These are phyloP conservation scores for Rhizopogon vesiculosus DNA, from an alignment of 768 basidiomycete genomes.

Conservation along the genomic window DNA sequence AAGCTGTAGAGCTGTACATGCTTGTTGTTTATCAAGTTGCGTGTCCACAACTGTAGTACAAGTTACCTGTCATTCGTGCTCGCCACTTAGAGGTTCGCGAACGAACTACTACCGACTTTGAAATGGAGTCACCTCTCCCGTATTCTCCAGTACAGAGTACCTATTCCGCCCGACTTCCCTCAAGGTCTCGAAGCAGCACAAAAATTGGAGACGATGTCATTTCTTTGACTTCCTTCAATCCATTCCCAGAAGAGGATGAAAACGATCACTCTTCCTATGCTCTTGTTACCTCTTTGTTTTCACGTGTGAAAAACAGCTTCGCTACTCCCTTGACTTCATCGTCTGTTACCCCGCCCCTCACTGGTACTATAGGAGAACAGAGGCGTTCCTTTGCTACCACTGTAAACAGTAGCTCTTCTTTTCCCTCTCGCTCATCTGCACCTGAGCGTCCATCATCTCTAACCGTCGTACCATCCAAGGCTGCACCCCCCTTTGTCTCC, in stretches of 20 bases:
- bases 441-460: slow-evolving; percentile 60
- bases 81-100: too few species aligned
- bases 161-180: slow-evolving; percentile 36
- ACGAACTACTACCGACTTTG: too few species aligned
- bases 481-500: slow-evolving; percentile 81
- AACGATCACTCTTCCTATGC: slow-evolving; percentile 85
- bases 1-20: too few species aligned
- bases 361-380: slow-evolving; percentile 38
- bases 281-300: slow-evolving; percentile 75
- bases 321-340: slow-evolving; percentile 58
- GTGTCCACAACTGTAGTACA: too few species aligned
- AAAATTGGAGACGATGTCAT: slow-evolving; percentile 57
- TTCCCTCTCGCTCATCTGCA: slow-evolving; percentile 41
- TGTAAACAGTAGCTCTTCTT: slow-evolving; percentile 37
- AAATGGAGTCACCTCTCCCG: slow-evolving; percentile 31
- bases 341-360: slow-evolving; percentile 32
- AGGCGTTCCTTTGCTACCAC: slow-evolving; percentile 53
- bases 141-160: slow-evolving; percentile 23
- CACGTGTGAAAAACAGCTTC: slow-evolving; percentile 76
- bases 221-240: slow-evolving; percentile 83
- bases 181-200: slow-evolving; percentile 59
- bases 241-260: slow-evolving; percentile 91
- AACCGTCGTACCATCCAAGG: slow-evolving; percentile 43
- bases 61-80: too few species aligned
- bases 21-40: too few species aligned